Percentiles rank a stretch among this genome's conserved stretches.
Conservation (phyloP, 352 stramenopile genomes). For the Phytophthora tentaculata region DNA sequence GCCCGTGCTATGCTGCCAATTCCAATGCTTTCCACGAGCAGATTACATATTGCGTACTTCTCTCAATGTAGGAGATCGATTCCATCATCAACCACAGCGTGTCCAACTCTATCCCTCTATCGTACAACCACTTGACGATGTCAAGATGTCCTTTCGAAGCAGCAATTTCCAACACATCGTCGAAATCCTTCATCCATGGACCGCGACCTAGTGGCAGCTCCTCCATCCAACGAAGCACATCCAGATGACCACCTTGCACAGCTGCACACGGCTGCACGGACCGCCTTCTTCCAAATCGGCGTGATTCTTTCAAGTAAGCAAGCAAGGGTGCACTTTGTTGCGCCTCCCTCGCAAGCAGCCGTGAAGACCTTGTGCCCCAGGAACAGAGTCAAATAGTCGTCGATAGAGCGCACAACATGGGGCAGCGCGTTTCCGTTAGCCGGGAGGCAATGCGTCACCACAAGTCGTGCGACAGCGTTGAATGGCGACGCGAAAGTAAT, state of each 20-base stretch:
- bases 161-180: not conserved
- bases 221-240: slow-evolving; percentile 17
- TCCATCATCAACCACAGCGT: not conserved
- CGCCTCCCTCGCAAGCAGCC: slow-evolving; percentile 6
- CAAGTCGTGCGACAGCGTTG: not conserved
- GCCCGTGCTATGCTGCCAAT: not conserved
- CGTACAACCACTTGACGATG: slow-evolving; percentile 11
- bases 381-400: slow-evolving; percentile 4
- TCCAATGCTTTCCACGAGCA: not conserved
- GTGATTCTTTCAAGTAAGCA: not conserved
- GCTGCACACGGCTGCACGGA: not conserved
- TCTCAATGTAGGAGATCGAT: not conserved
- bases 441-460: slow-evolving; percentile 3
- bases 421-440: not conserved
- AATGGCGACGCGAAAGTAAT: not conserved
- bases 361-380: slow-evolving; percentile 8
- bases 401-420: slow-evolving; percentile 5
- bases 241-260: slow-evolving; percentile 3
- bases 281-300: slow-evolving; percentile 4
- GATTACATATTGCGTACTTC: not conserved
- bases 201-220: not conserved
- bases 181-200: slow-evolving; percentile 10
- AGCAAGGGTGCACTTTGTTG: slow-evolving; percentile 1
- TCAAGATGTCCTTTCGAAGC: slow-evolving; percentile 16
- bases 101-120: not conserved